Percentiles rank a stretch among this genome's conserved stretches.
phyloP scores from a whole-genome alignment of 1,139 yeast genomes.

The Taiozyma sp. region DNA sequence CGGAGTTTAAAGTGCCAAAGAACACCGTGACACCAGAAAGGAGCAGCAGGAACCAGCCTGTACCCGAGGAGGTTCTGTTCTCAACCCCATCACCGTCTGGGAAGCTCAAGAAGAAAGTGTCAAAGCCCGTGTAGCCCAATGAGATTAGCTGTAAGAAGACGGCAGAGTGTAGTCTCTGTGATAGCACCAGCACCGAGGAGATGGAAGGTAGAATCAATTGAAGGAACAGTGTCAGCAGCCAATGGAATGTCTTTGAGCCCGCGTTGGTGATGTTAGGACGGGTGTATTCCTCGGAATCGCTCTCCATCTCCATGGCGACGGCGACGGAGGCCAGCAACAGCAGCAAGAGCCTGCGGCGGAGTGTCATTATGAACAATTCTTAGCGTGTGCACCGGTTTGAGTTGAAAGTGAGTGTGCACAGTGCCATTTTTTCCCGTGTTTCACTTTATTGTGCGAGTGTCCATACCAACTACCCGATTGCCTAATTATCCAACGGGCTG shows the following conservation, averaged over 20 bases:
- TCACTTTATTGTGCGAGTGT: too few relatives aligned
- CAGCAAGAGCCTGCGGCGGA: neutral
- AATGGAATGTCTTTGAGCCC: constrained; percentile 55
- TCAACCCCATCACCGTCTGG: constrained; percentile 64
- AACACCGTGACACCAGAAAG: constrained; percentile 45
- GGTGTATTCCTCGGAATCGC: constrained; percentile 26
- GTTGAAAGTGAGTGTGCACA: too few relatives aligned
- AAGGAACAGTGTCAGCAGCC: constrained; percentile 47
- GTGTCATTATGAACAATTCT: neutral
- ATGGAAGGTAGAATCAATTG: constrained; percentile 52
- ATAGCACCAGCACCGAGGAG: constrained; percentile 49
- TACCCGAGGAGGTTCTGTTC: constrained; percentile 60
- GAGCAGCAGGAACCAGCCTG: constrained; percentile 54
- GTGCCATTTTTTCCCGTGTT: neutral
- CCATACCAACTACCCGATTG: too few relatives aligned
- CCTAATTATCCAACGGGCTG: too few relatives aligned
- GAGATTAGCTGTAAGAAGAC: constrained; percentile 43
- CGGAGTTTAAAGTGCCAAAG: constrained; percentile 50
- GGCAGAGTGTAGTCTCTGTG: constrained; percentile 44
- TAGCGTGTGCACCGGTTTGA: too few relatives aligned
- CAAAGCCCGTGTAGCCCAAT: constrained; percentile 48
- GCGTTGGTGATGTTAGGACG: constrained; percentile 37
- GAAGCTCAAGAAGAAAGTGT: constrained; percentile 51
- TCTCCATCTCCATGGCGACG: constrained; percentile 24
- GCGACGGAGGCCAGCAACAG: neutral